These are phyloP conservation scores for Cynanchum wilfordii DNA, from an alignment of 257 asterid species.

Conservation along the genomic window DNA sequence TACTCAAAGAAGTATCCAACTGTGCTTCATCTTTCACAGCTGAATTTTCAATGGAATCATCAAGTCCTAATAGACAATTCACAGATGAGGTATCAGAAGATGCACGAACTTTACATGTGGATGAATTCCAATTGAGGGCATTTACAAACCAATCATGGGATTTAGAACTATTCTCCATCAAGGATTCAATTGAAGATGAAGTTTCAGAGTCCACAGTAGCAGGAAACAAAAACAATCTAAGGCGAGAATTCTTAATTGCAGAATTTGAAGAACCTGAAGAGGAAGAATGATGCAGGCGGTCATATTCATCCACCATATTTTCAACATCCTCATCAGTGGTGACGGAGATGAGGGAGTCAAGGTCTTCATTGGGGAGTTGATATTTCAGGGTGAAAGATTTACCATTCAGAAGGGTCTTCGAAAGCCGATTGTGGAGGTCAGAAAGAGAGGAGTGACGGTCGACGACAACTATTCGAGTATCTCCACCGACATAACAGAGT, in stretches of 20 bases:
- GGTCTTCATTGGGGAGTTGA: slow-evolving; percentile 82
- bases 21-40: slow-evolving; percentile 43
- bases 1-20: slow-evolving; percentile 22
- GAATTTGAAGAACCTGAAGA: not conserved
- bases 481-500: slow-evolving; percentile 86
- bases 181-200: slow-evolving; percentile 31
- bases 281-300: slow-evolving; percentile 41
- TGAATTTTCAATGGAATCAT: slow-evolving; percentile 39
- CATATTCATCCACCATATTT: slow-evolving; percentile 88
- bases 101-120: slow-evolving; percentile 32
- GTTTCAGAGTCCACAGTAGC: slow-evolving; percentile 21
- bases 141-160: slow-evolving; percentile 87
- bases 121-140: slow-evolving; percentile 62
- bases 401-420: slow-evolving; percentile 59
- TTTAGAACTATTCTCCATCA: slow-evolving; percentile 41
- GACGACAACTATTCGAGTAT: slow-evolving; percentile 75
- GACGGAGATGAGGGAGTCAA: slow-evolving; percentile 80
- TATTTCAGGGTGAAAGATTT: slow-evolving; percentile 60
- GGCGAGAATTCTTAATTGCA: slow-evolving; percentile 39
- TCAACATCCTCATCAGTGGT: slow-evolving; percentile 84
- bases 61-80: slow-evolving; percentile 68
- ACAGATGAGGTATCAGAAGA: slow-evolving; percentile 74
- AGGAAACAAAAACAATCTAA: slow-evolving; percentile 48
- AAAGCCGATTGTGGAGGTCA: slow-evolving; percentile 62
- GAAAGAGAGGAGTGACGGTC: slow-evolving; percentile 60